Conservation (phyloP, 192 early-diverging fungal species). For the Entomortierella beljakovae region DNA sequence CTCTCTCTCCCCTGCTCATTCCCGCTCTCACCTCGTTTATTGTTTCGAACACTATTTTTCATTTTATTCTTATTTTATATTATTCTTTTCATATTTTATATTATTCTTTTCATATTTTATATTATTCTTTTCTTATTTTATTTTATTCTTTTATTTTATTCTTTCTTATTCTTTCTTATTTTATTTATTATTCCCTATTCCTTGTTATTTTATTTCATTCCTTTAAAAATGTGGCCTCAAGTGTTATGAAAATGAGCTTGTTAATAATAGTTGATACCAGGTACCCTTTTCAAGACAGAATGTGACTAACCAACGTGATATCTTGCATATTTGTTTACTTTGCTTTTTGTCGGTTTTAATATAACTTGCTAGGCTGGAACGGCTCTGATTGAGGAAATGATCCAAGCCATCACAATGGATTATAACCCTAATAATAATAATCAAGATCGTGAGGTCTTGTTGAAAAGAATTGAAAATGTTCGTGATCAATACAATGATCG, state of each 20-base stretch:
- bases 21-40: background rate
- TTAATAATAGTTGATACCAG: too few species aligned
- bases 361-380: constrained; percentile 13
- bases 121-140: background rate
- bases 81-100: background rate
- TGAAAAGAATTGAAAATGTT: constrained; percentile 27
- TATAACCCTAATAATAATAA: background rate
- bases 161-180: too few species aligned
- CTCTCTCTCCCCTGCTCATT: background rate
- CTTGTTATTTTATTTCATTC: too few species aligned
- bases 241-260: too few species aligned
- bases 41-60: background rate
- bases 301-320: too few species aligned
- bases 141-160: background rate
- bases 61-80: background rate
- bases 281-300: too few species aligned
- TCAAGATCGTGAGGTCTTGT: constrained; percentile 23
- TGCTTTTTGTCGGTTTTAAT: background rate
- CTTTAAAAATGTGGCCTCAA: too few species aligned
- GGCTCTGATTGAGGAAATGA: constrained; percentile 34
- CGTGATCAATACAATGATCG: constrained; percentile 23
- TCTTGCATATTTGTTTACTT: background rate
- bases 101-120: too few species aligned
- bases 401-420: constrained; percentile 20
- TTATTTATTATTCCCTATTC: too few species aligned